These are phyloP conservation scores for Globisporangium lucens DNA, from an alignment of 352 stramenopile genomes.

Conservation along the genomic window DNA sequence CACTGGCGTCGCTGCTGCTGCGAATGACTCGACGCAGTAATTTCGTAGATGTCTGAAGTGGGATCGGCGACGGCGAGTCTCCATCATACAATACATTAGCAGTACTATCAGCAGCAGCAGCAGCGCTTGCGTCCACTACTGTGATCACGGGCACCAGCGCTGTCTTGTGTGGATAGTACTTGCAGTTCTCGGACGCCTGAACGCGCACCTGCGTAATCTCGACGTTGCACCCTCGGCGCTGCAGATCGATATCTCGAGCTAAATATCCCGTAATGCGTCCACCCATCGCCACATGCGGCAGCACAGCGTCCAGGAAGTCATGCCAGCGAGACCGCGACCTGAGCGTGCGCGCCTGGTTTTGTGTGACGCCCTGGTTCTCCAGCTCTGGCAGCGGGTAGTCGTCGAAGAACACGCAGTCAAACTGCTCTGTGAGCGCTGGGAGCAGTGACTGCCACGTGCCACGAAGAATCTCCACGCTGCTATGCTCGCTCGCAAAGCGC, in stretches of 20 bases:
- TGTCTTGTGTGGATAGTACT: slow-evolving; percentile 61
- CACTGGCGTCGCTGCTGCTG: not conserved
- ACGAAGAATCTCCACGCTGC: slow-evolving; percentile 43
- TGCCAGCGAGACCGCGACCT: slow-evolving; percentile 51
- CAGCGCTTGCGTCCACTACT: slow-evolving; percentile 28
- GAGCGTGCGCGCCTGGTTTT: slow-evolving; percentile 15
- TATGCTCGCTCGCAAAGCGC: slow-evolving; percentile 38
- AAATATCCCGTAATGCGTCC: slow-evolving; percentile 68
- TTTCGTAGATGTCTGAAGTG: not conserved
- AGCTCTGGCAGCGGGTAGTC: slow-evolving; percentile 74
- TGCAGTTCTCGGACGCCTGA: slow-evolving; percentile 38
- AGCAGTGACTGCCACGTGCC: slow-evolving; percentile 73
- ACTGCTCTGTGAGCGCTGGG: slow-evolving; percentile 34
- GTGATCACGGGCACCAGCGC: slow-evolving; percentile 67
- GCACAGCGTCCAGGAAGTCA: slow-evolving; percentile 55
- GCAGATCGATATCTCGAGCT: slow-evolving; percentile 46
- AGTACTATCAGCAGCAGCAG: not conserved
- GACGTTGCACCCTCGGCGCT: slow-evolving; percentile 39
- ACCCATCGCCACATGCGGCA: slow-evolving; percentile 45
- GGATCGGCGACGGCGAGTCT: not conserved
- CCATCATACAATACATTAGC: not conserved
- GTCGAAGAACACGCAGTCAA: slow-evolving; percentile 84
- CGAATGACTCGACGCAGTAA: slow-evolving; percentile 3
- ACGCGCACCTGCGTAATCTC: slow-evolving; percentile 32
- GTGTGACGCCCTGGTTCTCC: slow-evolving; percentile 19